These are phyloP conservation scores for Chaetomium fimeti DNA, from an alignment of 495 filamentous ascomycete genomes.

Conservation along the genomic window DNA sequence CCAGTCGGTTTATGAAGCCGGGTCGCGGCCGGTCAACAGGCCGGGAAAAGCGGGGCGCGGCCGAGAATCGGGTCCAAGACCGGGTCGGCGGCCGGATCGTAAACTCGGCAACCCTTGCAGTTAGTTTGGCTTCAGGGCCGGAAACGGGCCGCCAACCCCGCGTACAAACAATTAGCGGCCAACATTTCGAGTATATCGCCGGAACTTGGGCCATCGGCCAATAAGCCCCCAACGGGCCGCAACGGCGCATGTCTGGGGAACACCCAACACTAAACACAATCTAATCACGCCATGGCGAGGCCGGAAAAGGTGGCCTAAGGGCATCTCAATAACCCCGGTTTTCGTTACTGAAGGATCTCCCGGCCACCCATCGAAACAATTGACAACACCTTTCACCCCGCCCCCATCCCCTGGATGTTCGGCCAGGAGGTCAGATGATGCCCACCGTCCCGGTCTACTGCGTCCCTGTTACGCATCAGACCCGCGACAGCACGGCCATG, in stretches of 20 bases:
- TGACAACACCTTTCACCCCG: neutral
- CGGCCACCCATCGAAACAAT: neutral
- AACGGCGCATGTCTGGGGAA: conserved; percentile 4
- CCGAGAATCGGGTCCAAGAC: neutral
- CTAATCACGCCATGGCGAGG: neutral
- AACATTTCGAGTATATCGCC: neutral
- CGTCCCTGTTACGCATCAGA: conserved; percentile 1
- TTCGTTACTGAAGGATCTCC: neutral
- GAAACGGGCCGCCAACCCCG: conserved; percentile 12
- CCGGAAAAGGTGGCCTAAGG: neutral
- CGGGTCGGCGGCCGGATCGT: conserved; percentile 12
- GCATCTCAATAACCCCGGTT: neutral
- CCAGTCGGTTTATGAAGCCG: neutral
- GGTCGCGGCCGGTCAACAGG: neutral
- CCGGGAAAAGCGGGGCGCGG: conserved; percentile 14
- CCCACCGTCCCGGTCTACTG: neutral
- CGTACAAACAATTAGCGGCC: neutral
- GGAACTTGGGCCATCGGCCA: neutral
- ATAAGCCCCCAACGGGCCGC: neutral
- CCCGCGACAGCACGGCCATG: neutral
- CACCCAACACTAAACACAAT: neutral
- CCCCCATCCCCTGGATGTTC: neutral
- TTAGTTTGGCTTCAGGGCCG: conserved; percentile 1
- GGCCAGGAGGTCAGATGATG: neutral
- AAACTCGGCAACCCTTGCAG: conserved; percentile 15